phyloP scores from a whole-genome alignment of 352 stramenopile species.

The Pythium sukuiense region DNA sequence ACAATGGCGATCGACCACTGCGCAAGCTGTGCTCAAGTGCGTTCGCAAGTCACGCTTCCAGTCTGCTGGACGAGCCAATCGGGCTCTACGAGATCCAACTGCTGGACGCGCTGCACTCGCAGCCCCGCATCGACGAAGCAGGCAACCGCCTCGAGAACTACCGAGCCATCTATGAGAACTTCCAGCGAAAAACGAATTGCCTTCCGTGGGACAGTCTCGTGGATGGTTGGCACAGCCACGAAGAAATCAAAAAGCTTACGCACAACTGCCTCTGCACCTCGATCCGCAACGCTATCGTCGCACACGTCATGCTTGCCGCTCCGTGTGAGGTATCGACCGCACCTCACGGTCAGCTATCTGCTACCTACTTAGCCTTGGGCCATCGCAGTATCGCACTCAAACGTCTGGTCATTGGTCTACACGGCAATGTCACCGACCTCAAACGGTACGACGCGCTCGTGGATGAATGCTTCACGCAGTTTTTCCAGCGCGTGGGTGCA shows the following conservation, averaged over 20 bases:
- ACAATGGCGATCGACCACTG: neutral
- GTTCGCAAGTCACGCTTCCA: too few species aligned
- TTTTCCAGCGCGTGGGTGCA: neutral
- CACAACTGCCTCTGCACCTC: neutral
- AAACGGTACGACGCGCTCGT: neutral
- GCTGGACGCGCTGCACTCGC: neutral
- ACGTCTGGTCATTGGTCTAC: neutral
- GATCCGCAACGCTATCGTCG: neutral
- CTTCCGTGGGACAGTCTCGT: neutral
- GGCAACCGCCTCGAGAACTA: neutral
- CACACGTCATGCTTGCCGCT: too few species aligned
- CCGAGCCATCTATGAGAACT: neutral
- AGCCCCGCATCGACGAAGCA: neutral
- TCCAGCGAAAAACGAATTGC: neutral
- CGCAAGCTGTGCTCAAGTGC: neutral
- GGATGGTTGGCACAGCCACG: neutral
- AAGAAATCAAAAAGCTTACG: neutral
- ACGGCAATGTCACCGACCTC: neutral
- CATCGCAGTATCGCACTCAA: neutral
- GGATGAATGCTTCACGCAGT: constrained; percentile 2
- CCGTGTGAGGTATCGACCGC: neutral
- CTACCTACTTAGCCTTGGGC: neutral
- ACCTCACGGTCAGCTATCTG: neutral
- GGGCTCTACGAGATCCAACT: neutral
- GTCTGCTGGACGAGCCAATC: too few species aligned